Evolutionary conservation across 805 yeast species (phyloP).

Genomic region (Teunomyces funiuensis): DNA sequence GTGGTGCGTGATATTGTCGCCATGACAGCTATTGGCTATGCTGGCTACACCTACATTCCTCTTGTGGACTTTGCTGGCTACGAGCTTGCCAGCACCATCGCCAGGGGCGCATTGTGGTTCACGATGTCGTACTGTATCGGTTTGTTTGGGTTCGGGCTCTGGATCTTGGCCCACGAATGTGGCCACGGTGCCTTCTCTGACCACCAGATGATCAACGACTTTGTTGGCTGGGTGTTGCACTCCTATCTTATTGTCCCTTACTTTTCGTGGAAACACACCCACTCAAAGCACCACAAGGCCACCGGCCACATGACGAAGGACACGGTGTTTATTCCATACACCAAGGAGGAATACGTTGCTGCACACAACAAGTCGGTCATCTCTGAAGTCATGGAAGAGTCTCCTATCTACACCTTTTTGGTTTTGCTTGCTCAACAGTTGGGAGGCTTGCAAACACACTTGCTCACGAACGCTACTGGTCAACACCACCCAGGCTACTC

Average conservation of each 20-base stretch:
- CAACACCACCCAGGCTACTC: conserved; percentile 54
- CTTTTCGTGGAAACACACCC: conserved; percentile 83
- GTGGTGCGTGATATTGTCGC: conserved; percentile 64
- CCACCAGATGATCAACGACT: conserved; percentile 69
- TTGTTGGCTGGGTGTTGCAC: conserved; percentile 82
- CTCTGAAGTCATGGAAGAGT: conserved; percentile 65
- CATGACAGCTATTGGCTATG: conserved; percentile 49
- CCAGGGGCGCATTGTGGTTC: conserved; percentile 61
- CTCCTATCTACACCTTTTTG: conserved; percentile 65
- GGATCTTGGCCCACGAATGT: conserved; percentile 91
- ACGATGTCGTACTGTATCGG: conserved; percentile 57
- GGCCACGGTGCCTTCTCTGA: conserved; percentile 86
- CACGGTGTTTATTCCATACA: conserved; percentile 80
- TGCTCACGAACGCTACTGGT: conserved; percentile 73
- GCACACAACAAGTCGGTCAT: conserved; percentile 38
- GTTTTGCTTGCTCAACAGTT: conserved; percentile 64
- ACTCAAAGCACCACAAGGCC: conserved; percentile 87
- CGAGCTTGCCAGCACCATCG: conserved; percentile 16
- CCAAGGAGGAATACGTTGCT: conserved; percentile 54
- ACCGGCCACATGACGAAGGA: conserved; percentile 82
- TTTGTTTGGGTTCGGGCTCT: conserved; percentile 70
- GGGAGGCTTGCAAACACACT: conserved; percentile 73
- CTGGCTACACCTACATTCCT: conserved; percentile 57
- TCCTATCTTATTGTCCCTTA: conserved; percentile 79
- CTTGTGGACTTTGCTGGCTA: conserved; percentile 36